Conservation (phyloP, 139 green algal species). For the Micractinium conductrix region DNA sequence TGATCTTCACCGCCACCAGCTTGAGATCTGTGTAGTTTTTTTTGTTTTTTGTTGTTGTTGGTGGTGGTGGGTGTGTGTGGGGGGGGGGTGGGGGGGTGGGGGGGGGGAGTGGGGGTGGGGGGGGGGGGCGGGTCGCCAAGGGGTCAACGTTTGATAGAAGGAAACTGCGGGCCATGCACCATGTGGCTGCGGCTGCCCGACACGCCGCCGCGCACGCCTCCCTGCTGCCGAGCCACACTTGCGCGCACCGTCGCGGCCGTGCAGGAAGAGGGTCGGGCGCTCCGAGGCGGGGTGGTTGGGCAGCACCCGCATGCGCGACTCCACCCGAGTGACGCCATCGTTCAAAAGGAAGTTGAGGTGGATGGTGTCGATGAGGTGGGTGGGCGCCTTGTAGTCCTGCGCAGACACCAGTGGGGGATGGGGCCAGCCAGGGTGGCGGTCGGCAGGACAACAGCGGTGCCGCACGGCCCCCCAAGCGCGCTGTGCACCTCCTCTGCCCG, state of each 20-base stretch:
- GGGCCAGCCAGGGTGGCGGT: neutral
- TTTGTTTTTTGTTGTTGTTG: no score
- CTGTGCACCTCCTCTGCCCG: neutral
- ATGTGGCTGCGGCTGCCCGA: no score
- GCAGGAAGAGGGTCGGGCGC: slow-evolving; percentile 44
- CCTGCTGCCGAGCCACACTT: neutral
- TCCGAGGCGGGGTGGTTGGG: slow-evolving; percentile 52
- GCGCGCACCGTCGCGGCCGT: slow-evolving; percentile 54
- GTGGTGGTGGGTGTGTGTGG: no score
- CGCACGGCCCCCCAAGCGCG: neutral
- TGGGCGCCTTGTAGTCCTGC: slow-evolving; percentile 81
- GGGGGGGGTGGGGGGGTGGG: no score
- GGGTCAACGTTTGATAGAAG: neutral
- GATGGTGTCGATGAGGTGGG: slow-evolving; percentile 77
- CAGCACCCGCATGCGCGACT: slow-evolving; percentile 51
- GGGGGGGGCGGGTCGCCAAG: no score
- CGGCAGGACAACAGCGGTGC: neutral
- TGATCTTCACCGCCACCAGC: slow-evolving; percentile 61
- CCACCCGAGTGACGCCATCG: slow-evolving; percentile 79
- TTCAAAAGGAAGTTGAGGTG: slow-evolving; percentile 81
- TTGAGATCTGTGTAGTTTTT: slow-evolving; percentile 49
- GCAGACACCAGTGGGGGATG: neutral
- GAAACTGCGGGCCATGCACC: neutral
- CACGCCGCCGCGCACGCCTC: no score
- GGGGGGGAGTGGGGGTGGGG: no score